Evolutionary conservation across 495 filamentous ascomycete genomes (phyloP).

Genomic region (Neurospora tetrasperma): DNA sequence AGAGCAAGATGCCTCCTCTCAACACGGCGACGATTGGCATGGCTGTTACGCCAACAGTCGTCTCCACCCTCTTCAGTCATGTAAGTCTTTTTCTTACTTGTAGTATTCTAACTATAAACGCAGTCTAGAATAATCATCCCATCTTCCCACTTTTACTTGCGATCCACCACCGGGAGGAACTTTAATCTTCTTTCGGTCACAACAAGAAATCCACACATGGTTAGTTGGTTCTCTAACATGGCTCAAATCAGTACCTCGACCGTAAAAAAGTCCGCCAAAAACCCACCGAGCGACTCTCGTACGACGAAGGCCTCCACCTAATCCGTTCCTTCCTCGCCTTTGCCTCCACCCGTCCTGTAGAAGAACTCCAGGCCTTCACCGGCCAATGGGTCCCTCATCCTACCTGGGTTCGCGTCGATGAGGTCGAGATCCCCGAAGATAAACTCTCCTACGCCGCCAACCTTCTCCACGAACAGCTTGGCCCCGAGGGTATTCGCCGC

Average conservation of each 20-base stretch:
- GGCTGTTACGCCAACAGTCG: slow-evolving; percentile 67
- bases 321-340: slow-evolving; percentile 75
- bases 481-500: slow-evolving; percentile 56
- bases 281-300: slow-evolving; percentile 78
- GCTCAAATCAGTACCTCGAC: slow-evolving; percentile 57
- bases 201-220: not conserved
- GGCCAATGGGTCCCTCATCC: slow-evolving; percentile 82
- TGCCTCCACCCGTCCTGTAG: slow-evolving; percentile 77
- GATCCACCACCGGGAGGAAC: not conserved
- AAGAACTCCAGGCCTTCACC: slow-evolving; percentile 86
- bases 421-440: slow-evolving; percentile 55
- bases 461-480: slow-evolving; percentile 57
- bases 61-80: slow-evolving; percentile 71
- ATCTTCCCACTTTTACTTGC: not conserved
- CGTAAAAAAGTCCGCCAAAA: slow-evolving; percentile 63
- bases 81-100: slow-evolving; percentile 32
- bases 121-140: not conserved
- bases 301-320: slow-evolving; percentile 85
- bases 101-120: not conserved
- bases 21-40: slow-evolving; percentile 64
- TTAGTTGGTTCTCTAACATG: not conserved
- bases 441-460: slow-evolving; percentile 51
- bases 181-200: not conserved
- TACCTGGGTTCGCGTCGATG: slow-evolving; percentile 73
- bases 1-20: slow-evolving; percentile 26